Evolutionary conservation across 352 stramenopile species (phyloP).

Genomic region (Lagenidium giganteum): DNA sequence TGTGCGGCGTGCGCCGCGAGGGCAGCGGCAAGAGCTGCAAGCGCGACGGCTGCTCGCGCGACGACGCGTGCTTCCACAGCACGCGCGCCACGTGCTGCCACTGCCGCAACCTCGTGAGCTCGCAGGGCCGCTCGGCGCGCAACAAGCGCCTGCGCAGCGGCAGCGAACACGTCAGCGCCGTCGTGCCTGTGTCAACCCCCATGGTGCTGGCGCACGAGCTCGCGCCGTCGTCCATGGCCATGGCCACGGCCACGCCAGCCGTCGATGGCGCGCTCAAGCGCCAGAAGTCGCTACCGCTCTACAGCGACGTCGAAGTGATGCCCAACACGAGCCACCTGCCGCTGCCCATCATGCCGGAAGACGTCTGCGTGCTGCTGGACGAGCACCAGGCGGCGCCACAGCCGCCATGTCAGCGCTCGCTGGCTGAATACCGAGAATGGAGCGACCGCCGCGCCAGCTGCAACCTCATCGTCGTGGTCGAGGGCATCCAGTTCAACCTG

Average conservation of each 20-base stretch:
- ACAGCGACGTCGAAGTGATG: background rate
- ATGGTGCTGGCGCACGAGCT: conserved; percentile 6
- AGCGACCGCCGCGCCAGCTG: conserved; percentile 24
- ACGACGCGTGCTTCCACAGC: conserved; percentile 64
- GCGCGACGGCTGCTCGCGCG: conserved; percentile 43
- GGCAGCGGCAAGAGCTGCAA: conserved; percentile 65
- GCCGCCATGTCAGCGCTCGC: no score
- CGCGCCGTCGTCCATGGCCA: conserved; percentile 12
- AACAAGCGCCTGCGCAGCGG: conserved; percentile 25
- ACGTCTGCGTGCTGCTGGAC: background rate
- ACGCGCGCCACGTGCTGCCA: conserved; percentile 73
- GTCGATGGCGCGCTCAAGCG: conserved; percentile 7
- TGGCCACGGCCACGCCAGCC: conserved; percentile 7
- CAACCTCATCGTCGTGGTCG: conserved; percentile 63
- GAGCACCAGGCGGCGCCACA: no score
- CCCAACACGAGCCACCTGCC: no score
- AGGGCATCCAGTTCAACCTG: conserved; percentile 63
- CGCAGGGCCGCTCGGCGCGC: conserved; percentile 28
- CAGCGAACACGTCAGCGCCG: background rate
- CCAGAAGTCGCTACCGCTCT: no score
- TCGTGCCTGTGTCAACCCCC: background rate
- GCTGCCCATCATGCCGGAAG: conserved; percentile 14
- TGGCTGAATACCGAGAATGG: conserved; percentile 59
- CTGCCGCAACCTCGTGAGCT: conserved; percentile 75
- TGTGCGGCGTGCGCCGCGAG: conserved; percentile 54